phyloP scores from a whole-genome alignment of 2,329 filamentous ascomycete genomes.

The Aspergillus sclerotialis region DNA sequence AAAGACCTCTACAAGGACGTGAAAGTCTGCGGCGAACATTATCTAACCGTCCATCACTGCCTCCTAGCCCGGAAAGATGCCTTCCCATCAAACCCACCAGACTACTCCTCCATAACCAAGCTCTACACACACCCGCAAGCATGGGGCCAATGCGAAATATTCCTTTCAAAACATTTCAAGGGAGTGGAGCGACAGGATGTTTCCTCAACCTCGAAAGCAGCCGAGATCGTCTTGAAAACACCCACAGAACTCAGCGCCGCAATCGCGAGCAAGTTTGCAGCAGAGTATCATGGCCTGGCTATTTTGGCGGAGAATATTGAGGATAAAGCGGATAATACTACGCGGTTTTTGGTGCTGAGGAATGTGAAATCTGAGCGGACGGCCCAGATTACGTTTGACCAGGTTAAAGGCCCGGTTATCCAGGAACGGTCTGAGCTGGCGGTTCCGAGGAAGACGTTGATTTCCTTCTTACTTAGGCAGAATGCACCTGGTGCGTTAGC shows the following conservation, averaged over 20 bases:
- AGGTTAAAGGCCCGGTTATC: slow-evolving; percentile 6
- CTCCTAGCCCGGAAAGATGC: slow-evolving; percentile 51
- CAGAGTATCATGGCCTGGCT: slow-evolving; percentile 59
- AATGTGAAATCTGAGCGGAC: slow-evolving; percentile 25
- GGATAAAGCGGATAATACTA: slow-evolving; percentile 41
- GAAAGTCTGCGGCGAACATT: slow-evolving; percentile 73
- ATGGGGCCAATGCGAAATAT: slow-evolving; percentile 80
- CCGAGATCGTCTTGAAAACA: slow-evolving; percentile 61
- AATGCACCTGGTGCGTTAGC: slow-evolving; percentile 73
- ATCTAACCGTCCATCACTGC: slow-evolving; percentile 82
- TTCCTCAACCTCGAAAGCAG: slow-evolving; percentile 77
- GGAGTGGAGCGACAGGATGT: slow-evolving; percentile 75
- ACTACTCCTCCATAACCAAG: slow-evolving; percentile 58
- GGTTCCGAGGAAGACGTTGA: slow-evolving; percentile 56
- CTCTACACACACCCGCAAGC: slow-evolving; percentile 94
- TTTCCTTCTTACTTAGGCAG: slow-evolving; percentile 79
- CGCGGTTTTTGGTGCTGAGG: slow-evolving; percentile 40
- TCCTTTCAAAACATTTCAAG: slow-evolving; percentile 64
- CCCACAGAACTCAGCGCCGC: slow-evolving; percentile 60
- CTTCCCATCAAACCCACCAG: slow-evolving; percentile 12
- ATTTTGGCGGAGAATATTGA: slow-evolving; percentile 52
- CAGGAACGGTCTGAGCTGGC: slow-evolving; percentile 1
- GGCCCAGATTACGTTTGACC: slow-evolving; percentile 11
- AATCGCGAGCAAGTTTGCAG: slow-evolving; percentile 70
- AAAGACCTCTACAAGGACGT: slow-evolving; percentile 58